phyloP scores from a whole-genome alignment of 805 yeast genomes.

The Nakazawaea populi region DNA sequence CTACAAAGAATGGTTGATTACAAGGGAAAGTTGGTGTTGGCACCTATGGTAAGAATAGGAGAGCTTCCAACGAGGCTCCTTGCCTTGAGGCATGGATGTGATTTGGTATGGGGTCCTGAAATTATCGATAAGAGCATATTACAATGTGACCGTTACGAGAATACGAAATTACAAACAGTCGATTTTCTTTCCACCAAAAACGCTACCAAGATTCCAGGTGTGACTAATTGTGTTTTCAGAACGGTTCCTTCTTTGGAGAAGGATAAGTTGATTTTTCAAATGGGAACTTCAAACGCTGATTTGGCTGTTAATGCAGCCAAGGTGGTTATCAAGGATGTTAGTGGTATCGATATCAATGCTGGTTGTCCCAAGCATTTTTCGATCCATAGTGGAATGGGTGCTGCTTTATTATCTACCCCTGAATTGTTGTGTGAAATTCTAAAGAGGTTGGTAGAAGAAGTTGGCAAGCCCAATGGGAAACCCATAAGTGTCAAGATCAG shows the following conservation, averaged over 20 bases:
- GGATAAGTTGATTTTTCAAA: constrained; percentile 74
- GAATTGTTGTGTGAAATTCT: constrained; percentile 70
- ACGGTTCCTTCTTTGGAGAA: constrained; percentile 60
- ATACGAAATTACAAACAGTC: constrained; percentile 49
- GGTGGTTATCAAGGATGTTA: constrained; percentile 78
- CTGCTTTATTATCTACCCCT: constrained; percentile 81
- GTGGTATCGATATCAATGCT: constrained; percentile 88
- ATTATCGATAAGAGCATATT: constrained; percentile 81
- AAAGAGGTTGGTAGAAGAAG: constrained; percentile 60
- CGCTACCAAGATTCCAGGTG: constrained; percentile 37
- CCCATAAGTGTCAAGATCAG: constrained; percentile 92
- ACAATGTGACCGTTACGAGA: constrained; percentile 59
- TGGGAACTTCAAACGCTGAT: constrained; percentile 82
- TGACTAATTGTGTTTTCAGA: constrained; percentile 60
- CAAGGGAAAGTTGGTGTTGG: constrained; percentile 75
- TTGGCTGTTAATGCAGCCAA: constrained; percentile 86
- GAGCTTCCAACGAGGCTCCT: constrained; percentile 86
- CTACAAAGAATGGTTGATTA: constrained; percentile 49
- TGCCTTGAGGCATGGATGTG: constrained; percentile 83
- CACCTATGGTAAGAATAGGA: constrained; percentile 97
- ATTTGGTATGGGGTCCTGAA: constrained; percentile 95
- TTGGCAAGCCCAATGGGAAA: constrained; percentile 70
- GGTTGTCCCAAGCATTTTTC: constrained; percentile 98
- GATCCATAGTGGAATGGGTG: constrained; percentile 96
- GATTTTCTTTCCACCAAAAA: constrained; percentile 46